A percentile compares a stretch with the other conserved stretches of the same genome.
phyloP scores from a whole-genome alignment of 495 filamentous ascomycete species.

The Daldinia vernicosa region DNA sequence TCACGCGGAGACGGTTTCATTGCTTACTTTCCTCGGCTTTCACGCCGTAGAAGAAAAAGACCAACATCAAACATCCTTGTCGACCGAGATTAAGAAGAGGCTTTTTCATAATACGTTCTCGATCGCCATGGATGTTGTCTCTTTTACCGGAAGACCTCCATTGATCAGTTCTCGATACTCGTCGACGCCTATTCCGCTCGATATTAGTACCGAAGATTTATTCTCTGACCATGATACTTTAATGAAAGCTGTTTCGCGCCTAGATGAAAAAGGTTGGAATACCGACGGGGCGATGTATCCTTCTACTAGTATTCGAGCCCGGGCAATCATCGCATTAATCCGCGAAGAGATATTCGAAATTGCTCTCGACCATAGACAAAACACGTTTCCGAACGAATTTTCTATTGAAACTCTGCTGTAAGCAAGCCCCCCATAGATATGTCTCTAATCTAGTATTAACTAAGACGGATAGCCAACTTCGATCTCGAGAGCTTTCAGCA shows the following conservation, averaged over 20 bases:
- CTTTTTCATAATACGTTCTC: constrained; percentile 64
- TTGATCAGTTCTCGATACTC: constrained; percentile 64
- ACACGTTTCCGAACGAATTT: constrained; percentile 40
- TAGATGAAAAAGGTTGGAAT: constrained; percentile 66
- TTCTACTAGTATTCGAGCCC: constrained; percentile 58
- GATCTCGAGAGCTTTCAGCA: constrained; percentile 28
- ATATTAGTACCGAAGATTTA: constrained; percentile 63
- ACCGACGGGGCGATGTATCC: constrained; percentile 50
- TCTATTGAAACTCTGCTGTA: constrained; percentile 59
- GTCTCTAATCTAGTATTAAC: not conserved
- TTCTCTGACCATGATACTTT: constrained; percentile 57
- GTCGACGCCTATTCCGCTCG: constrained; percentile 64
- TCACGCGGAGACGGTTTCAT: constrained; percentile 60
- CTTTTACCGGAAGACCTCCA: constrained; percentile 67
- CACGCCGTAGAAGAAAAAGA: constrained; percentile 54
- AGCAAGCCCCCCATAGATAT: constrained; percentile 7
- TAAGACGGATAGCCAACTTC: constrained; percentile 22
- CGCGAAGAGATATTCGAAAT: constrained; percentile 69
- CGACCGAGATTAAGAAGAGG: constrained; percentile 44
- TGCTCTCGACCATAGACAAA: constrained; percentile 56
- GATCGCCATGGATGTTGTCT: constrained; percentile 61
- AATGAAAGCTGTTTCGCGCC: constrained; percentile 50
- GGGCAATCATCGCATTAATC: constrained; percentile 58
- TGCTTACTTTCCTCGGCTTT: constrained; percentile 66
- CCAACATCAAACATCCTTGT: constrained; percentile 52